These are phyloP conservation scores for Lachancea waltii DNA, from an alignment of 805 yeast species.

Conservation along the genomic window DNA sequence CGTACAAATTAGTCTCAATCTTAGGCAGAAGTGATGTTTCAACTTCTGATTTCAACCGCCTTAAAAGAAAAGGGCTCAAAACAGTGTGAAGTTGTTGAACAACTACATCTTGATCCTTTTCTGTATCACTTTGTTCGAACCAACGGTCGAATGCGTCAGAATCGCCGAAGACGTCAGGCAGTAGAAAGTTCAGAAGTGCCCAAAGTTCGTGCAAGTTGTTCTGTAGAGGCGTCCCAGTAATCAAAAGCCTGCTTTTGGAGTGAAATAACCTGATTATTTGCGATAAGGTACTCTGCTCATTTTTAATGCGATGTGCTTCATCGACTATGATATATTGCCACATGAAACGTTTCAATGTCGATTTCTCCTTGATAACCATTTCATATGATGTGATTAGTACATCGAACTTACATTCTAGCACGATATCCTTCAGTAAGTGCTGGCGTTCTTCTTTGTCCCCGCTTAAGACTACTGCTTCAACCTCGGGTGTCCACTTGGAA, in stretches of 20 bases:
- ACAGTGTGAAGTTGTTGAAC: constrained; percentile 86
- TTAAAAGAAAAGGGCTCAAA: constrained; percentile 75
- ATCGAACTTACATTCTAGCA: constrained; percentile 76
- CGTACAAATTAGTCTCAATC: constrained; percentile 80
- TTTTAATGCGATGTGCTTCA: constrained; percentile 95
- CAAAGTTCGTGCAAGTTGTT: constrained; percentile 93
- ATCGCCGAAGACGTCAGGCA: constrained; percentile 94
- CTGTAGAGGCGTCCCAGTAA: constrained; percentile 95
- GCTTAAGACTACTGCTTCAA: constrained; percentile 74
- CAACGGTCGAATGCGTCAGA: constrained; percentile 85
- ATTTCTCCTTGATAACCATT: constrained; percentile 85
- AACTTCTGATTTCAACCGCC: constrained; percentile 90
- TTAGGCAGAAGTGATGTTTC: constrained; percentile 88
- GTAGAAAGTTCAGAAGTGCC: constrained; percentile 84
- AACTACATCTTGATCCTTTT: constrained; percentile 66
- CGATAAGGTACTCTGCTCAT: constrained; percentile 85
- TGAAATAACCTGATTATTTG: constrained; percentile 87
- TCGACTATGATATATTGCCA: constrained; percentile 95
- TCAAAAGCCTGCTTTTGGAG: constrained; percentile 74
- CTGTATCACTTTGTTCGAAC: constrained; percentile 51
- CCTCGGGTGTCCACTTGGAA: constrained; percentile 93
- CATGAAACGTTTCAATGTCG: constrained; percentile 67
- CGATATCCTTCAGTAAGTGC: constrained; percentile 47
- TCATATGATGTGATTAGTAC: constrained; percentile 89
- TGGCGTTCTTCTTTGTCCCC: constrained; percentile 82